These are phyloP conservation scores for Aspergillus nanangensis DNA, from an alignment of 495 filamentous ascomycete genomes.

Conservation along the genomic window DNA sequence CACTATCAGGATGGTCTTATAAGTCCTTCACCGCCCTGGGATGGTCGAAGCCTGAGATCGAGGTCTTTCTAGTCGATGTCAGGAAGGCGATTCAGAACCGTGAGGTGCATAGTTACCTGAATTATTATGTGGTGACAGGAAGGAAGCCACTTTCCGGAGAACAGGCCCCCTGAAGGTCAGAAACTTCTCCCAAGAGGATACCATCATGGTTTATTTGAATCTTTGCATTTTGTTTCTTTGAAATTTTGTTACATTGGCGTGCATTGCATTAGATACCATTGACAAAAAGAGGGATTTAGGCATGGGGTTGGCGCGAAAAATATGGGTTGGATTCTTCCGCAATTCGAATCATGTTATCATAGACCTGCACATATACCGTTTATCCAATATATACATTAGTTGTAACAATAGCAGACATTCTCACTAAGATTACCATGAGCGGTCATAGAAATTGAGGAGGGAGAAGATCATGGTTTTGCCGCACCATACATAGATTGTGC, in stretches of 20 bases:
- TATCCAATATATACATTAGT: too few species aligned
- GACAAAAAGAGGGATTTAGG: background rate
- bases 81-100: conserved; percentile 50
- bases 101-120: conserved; percentile 51
- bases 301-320: too few species aligned
- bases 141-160: conserved; percentile 42
- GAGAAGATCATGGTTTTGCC: too few species aligned
- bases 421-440: too few species aligned
- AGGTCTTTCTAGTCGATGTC: conserved; percentile 58
- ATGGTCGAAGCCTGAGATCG: conserved; percentile 46
- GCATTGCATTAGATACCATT: conserved; percentile 36
- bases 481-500: too few species aligned
- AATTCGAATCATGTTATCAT: too few species aligned
- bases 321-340: too few species aligned
- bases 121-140: conserved; percentile 50
- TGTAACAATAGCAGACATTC: too few species aligned
- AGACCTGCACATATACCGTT: too few species aligned
- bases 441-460: too few species aligned
- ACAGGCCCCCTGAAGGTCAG: conserved; percentile 8
- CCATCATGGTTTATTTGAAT: too few species aligned
- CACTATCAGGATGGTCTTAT: conserved; percentile 42
- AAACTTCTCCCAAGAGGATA: too few species aligned
- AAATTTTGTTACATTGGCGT: conserved; percentile 5
- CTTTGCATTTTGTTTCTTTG: background rate
- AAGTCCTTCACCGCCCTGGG: conserved; percentile 39